Conservation (phyloP, 306 rosid species). For the Quercus variabilis region DNA sequence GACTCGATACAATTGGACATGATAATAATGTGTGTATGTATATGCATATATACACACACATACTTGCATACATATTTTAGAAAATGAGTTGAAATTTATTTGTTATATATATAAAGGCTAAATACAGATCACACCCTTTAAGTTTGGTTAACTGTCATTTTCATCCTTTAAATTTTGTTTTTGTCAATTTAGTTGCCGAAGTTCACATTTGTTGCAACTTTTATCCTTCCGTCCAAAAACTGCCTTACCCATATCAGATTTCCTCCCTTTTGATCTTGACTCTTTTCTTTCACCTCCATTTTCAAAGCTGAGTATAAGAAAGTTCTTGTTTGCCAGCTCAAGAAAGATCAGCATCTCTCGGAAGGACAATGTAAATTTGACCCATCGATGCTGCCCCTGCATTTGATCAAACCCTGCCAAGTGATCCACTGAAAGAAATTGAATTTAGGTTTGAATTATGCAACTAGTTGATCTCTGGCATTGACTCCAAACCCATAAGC, state of each 20-base stretch:
- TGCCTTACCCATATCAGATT: slow-evolving; percentile 5
- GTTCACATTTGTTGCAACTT: no score
- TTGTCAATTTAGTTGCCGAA: no score
- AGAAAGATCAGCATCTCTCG: slow-evolving; percentile 55
- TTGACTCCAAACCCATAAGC: slow-evolving; percentile 77
- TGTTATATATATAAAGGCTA: neutral
- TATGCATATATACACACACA: neutral
- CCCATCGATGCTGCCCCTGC: slow-evolving; percentile 33
- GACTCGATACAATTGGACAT: neutral
- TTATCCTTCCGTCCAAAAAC: no score
- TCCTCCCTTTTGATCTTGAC: slow-evolving; percentile 32
- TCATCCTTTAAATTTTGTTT: no score
- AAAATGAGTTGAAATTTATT: neutral
- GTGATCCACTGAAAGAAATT: slow-evolving; percentile 48
- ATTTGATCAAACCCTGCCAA: slow-evolving; percentile 31
- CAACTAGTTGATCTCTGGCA: slow-evolving; percentile 31
- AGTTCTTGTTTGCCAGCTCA: slow-evolving; percentile 55
- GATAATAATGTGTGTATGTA: neutral
- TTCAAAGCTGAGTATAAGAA: slow-evolving; percentile 64
- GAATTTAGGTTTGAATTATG: slow-evolving; percentile 18
- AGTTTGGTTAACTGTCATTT: no score
- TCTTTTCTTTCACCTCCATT: slow-evolving; percentile 22
- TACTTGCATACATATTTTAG: neutral
- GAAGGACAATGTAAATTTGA: slow-evolving; percentile 51
- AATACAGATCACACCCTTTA: no score